Base-by-base conservation (phyloP, 75 land plant genomes). In the Larix kaempferi region DNA sequence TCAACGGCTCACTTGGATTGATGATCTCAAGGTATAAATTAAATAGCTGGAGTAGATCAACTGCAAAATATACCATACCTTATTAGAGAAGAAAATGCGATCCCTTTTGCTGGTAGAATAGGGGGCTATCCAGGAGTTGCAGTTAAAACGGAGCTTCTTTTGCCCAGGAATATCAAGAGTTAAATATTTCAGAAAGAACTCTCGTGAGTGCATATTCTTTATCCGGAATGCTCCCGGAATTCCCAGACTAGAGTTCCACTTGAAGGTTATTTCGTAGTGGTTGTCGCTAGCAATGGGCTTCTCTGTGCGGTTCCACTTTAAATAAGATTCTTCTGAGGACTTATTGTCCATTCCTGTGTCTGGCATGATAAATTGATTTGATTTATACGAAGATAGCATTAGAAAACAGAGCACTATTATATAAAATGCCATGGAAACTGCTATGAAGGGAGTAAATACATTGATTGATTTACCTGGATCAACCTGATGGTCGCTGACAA, bases 91-190 rank as follows among this genome's bases (percentile, higher is more conserved):
- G 89, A 95, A 92, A 12, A 95, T 80, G 6, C 98, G 97, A 3
- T 88, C 84, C 52, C 82, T 75, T 15, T 74, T 83, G 81, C 83
- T 86, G 2, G 79, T 79, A 60, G 74, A 57, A 1, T 73, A 78
- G 13, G 91, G 88, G 44, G 77, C 88, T 52, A 95, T 87, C 94
- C 98, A 95, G 8, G 98, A 94, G 75, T 95, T 83, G 87, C 98
- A 95, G 1, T 79, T 84, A 74, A 95, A 95, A 67, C 87, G 86
- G 23, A 91, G 21, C 17, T 44, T 57, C 2, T 7, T 52, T 5
- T 79, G 74, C 2, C 84, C 87, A 1, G 91, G 91, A 3, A 69
- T 22, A 39, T 69, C 72, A 39, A 69, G 49, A n/a, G 72, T 69
- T 11, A 69, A 7, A 35, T 52, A 69, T 69, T 69, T 69, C 2